Evolutionary conservation across 805 yeast genomes (phyloP), one percentile per base, ranked within the genome.

Genomic region (Nakazawaea wickerhamii): DNA sequence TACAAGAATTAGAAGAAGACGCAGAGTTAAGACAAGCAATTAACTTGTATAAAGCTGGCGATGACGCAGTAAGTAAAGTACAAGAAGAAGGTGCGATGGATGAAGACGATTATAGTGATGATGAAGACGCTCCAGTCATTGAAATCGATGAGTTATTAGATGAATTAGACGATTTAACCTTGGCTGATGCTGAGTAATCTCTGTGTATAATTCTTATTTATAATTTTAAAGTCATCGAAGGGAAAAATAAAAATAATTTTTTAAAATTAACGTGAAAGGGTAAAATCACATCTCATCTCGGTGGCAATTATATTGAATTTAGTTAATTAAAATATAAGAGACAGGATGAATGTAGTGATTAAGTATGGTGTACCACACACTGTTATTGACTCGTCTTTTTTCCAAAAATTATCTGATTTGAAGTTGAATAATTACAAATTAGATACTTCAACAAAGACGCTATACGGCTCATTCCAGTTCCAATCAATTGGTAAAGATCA

Each of bases 1-100:
- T 93, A 67, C 97, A 88, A 68, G 96, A 93, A 63, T 78, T 93
- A 61, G 99, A 93, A 70, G 98, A 93, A 66, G 99, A 93, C 65
- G 81, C 81, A 43, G 99, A 93, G 61, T 75, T 93, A 61, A 84
- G 99, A 71, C 89, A 84, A 55, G 79, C 88, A 36, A 79, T 93
- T 63, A 91, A 93, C 60, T 58, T 93, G 56, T 93, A 93, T 71
- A 93, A 89, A 68, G 78, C 82, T 42, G 60, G 57, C 13, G 53
- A 54, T 18, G 62, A 55, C 41, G 60, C 53, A 28, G 51, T 41
- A 40, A 55, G 55, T 11, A 54, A 48, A 13, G 55, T 58, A 9
- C 57, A 36, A 23, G 58, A 48, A 21, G 65, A 57, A 9, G 64
- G 57, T 20, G 77, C 64, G 23, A 74, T 65, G 56, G 79, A 61